phyloP scores from a whole-genome alignment of 2,329 filamentous ascomycete species.

The Diaporthe longicolla region DNA sequence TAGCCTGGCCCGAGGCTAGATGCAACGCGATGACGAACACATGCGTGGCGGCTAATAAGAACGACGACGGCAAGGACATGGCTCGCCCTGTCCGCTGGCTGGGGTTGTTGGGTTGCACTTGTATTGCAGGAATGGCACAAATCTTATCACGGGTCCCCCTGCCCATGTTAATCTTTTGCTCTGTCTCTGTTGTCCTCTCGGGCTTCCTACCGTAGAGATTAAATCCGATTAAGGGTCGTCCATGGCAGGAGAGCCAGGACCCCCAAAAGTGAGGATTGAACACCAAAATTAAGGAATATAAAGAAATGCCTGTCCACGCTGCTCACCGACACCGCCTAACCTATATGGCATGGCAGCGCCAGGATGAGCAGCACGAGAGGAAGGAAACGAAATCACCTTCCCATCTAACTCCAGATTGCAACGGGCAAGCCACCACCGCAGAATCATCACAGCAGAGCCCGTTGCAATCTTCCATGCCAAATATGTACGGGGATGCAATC shows the following conservation, averaged over 20 bases:
- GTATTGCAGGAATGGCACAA: not conserved
- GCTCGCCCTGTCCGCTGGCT: not conserved
- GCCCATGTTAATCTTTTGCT: not conserved
- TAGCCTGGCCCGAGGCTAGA: not conserved
- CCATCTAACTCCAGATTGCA: conserved; percentile 11
- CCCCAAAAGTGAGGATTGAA: not conserved
- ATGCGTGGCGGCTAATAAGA: conserved; percentile 9
- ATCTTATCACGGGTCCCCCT: not conserved
- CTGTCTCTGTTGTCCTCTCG: no score
- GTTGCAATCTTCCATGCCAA: not conserved
- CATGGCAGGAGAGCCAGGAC: not conserved
- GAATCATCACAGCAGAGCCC: not conserved
- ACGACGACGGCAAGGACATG: conserved; percentile 11
- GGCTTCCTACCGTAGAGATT: not conserved
- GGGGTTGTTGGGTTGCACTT: not conserved
- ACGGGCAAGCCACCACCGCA: conserved; percentile 5
- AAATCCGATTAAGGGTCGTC: not conserved
- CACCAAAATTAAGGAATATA: not conserved
- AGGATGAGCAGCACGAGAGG: not conserved
- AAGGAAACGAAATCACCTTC: conserved; percentile 1
- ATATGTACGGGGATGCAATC: not conserved
- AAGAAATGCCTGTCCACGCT: not conserved
- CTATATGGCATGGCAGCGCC: not conserved
- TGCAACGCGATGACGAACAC: conserved; percentile 27
- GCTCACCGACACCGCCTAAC: not conserved